Conservation (phyloP, 768 basidiomycete genomes). For the Megacollybia marginata region DNA sequence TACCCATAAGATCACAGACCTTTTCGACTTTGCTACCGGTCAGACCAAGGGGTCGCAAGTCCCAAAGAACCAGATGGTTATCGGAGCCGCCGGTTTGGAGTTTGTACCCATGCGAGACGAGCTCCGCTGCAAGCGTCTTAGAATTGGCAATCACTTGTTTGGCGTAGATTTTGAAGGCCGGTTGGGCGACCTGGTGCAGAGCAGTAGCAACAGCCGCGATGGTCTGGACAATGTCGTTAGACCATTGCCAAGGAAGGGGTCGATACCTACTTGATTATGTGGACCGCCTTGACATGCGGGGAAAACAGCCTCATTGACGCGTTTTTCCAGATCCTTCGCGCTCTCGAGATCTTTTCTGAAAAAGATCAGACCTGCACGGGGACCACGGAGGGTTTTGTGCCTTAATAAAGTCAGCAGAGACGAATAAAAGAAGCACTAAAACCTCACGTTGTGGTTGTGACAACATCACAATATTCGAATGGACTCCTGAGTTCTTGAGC, state of each 20-base stretch:
- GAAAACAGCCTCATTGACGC: slow-evolving; percentile 98
- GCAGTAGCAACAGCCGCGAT: slow-evolving; percentile 94
- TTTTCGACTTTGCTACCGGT: slow-evolving; percentile 99
- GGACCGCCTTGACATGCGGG: slow-evolving; percentile 99
- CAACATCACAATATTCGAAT: slow-evolving; percentile 95
- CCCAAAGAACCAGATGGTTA: slow-evolving; percentile 98
- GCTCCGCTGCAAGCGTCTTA: slow-evolving; percentile 60
- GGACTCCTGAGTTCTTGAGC: slow-evolving; percentile 86
- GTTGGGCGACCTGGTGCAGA: slow-evolving; percentile 84
- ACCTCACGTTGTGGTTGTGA: slow-evolving; percentile 90
- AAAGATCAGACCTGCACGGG: slow-evolving; percentile 96
- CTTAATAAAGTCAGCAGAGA: slow-evolving; percentile 24
- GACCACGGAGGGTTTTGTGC: slow-evolving; percentile 98
- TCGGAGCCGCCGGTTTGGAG: slow-evolving; percentile 96
- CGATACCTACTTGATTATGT: slow-evolving; percentile 80
- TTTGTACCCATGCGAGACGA: slow-evolving; percentile 81
- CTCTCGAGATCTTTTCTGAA: slow-evolving; percentile 89
- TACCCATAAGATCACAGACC: slow-evolving; percentile 92
- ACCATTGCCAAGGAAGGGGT: background rate
- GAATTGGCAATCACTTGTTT: slow-evolving; percentile 93
- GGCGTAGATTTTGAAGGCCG: slow-evolving; percentile 86
- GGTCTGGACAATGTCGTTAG: slow-evolving; percentile 43
- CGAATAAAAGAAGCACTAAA: background rate
- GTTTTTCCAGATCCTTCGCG: slow-evolving; percentile 84
- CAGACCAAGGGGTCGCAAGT: slow-evolving; percentile 87